Evolutionary conservation across 371 early-diverging fungal genomes (phyloP), one percentile per base, ranked within the genome.

Genomic region (Funneliformis caledonium): DNA sequence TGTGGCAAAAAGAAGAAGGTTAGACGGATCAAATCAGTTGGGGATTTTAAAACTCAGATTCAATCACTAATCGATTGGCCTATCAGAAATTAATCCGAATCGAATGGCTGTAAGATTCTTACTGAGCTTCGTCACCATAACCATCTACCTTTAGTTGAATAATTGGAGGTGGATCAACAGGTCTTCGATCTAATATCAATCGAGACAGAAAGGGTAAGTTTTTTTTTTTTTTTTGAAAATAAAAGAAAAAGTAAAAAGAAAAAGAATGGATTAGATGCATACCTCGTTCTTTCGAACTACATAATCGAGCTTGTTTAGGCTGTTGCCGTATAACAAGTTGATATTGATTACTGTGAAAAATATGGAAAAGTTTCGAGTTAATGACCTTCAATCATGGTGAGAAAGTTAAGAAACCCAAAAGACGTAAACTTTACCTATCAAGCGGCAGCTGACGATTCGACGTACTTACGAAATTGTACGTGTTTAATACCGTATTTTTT

Each of bases 101-200:
- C n/a, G 16, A 48, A 43, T 42, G 45, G 9, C 56, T 9, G 37
- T 31, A 70, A 26, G 19, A 52, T 22, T 64, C 72, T 59, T 50
- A 72, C 80, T 72, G 69, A 16, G 80, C n/a, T 14, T 72, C 64
- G 7, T 88, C 88, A 74, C 88, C 85, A 42, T 83, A 80, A 61
- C 93, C 92, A 31, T 87, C 83, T 14, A 93, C 88, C 64, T 88
- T 84, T 59, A 95, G 86, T 83, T 95, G 94, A 70, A 97, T 92
- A 81, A 97, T 93, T 4, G 97, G 97, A 59, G 97, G 97, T 60
- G 98, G 98, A 84, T 98, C 97, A 43, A 98, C 92, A 19, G 98
- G 97, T 69, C 97, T 87, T 81, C 98, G 89, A 84, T 98, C 98
- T 56, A 81, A 60, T 48, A 42, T 73, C 5, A 70, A 70, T 19